Evolutionary conservation across 1,284 basidiomycete genomes (phyloP).

Genomic region (Mycena sp.): DNA sequence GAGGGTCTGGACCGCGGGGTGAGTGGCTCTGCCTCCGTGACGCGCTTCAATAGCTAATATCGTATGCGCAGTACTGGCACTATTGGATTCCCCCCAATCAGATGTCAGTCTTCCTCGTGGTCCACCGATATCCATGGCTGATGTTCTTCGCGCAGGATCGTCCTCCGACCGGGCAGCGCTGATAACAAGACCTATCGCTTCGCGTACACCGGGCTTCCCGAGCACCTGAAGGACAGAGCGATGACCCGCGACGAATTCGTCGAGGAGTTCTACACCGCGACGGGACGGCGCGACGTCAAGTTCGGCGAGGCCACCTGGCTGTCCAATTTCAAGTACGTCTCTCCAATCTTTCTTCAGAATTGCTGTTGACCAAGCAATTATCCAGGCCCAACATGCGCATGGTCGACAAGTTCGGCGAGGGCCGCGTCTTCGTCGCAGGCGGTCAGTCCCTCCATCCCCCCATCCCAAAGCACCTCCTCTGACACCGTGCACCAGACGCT

Average conservation of each 20-base stretch:
- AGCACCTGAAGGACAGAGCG: background rate
- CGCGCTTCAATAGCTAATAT: conserved; percentile 19
- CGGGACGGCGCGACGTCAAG: conserved; percentile 13
- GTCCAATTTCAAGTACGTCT: conserved; percentile 16
- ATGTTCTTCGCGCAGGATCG: background rate
- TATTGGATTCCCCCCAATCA: background rate
- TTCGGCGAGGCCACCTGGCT: conserved; percentile 14
- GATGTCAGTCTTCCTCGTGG: background rate
- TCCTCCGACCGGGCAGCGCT: background rate
- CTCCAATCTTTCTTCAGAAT: background rate
- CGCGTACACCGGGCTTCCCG: background rate
- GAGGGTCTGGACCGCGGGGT: background rate
- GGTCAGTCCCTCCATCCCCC: background rate
- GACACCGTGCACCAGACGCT: conserved; percentile 29
- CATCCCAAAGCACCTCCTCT: background rate
- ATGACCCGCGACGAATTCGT: conserved; percentile 19
- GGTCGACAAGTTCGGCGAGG: conserved; percentile 1
- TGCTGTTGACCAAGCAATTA: background rate
- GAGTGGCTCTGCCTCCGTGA: background rate
- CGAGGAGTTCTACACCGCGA: conserved; percentile 10
- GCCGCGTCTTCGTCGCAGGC: conserved; percentile 12
- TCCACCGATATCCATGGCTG: background rate
- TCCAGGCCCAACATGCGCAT: conserved; percentile 15
- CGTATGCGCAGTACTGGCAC: background rate
- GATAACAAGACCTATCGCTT: background rate